These are phyloP conservation scores for Cystobasidium sp. DNA, from an alignment of 1,284 basidiomycete species.

Conservation along the genomic window DNA sequence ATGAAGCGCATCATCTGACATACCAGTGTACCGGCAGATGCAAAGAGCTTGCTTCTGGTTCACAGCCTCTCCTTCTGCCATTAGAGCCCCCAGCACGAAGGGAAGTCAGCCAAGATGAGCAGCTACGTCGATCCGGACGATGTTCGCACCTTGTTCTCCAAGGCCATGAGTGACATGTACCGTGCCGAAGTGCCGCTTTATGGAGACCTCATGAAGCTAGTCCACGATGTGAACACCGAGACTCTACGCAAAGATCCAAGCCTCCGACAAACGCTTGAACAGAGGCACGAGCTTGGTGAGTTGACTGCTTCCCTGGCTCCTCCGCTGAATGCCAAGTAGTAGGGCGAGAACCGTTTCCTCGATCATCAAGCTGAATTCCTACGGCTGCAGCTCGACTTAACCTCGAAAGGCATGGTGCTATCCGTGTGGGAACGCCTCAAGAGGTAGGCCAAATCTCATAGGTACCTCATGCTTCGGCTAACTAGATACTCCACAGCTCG, in stretches of 20 bases:
- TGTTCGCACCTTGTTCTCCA: slow-evolving; percentile 56
- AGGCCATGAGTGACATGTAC: slow-evolving; percentile 58
- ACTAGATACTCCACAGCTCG: slow-evolving; percentile 45
- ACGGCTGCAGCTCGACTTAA: slow-evolving; percentile 55
- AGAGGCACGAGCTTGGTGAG: slow-evolving; percentile 37
- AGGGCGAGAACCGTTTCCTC: background rate
- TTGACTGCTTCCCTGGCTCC: background rate
- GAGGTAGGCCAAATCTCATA: slow-evolving; percentile 48
- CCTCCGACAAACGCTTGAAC: slow-evolving; percentile 22
- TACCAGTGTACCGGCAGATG: too few relatives aligned
- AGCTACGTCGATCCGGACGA: slow-evolving; percentile 52
- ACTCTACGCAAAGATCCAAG: slow-evolving; percentile 27
- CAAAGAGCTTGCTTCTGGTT: background rate
- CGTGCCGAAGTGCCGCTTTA: slow-evolving; percentile 59
- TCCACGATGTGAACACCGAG: slow-evolving; percentile 56
- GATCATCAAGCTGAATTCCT: background rate
- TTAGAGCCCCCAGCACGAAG: background rate
- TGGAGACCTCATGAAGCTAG: slow-evolving; percentile 58
- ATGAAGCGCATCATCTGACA: background rate
- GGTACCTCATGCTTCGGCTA: background rate
- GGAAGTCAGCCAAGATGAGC: background rate
- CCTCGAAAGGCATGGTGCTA: slow-evolving; percentile 60
- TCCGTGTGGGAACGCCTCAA: slow-evolving; percentile 58
- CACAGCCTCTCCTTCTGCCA: background rate
- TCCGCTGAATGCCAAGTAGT: too few relatives aligned